These are phyloP conservation scores for Onygenales sp. DNA, from an alignment of 2,329 filamentous ascomycete genomes.

Conservation along the genomic window DNA sequence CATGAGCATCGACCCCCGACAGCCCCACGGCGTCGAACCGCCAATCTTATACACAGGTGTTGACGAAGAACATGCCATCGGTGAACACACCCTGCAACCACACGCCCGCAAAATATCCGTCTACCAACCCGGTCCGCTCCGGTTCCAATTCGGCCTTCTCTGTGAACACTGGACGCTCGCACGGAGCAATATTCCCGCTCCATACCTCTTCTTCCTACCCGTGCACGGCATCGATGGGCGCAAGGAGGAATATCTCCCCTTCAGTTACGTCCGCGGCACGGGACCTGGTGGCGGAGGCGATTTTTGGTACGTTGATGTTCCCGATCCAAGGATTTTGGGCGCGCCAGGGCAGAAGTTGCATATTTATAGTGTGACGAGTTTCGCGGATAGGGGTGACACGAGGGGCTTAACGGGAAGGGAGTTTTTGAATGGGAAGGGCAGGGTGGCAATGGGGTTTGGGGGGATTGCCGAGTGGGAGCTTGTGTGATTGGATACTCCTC, in stretches of 20 bases:
- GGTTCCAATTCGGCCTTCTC: slow-evolving; percentile 70
- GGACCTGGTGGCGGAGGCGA: slow-evolving; percentile 55
- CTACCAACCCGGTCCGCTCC: slow-evolving; percentile 46
- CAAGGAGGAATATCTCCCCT: slow-evolving; percentile 58
- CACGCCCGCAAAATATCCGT: slow-evolving; percentile 51
- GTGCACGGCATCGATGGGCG: slow-evolving; percentile 58
- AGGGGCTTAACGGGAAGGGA: slow-evolving; percentile 43
- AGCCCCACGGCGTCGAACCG: slow-evolving; percentile 32
- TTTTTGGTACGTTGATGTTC: slow-evolving; percentile 73
- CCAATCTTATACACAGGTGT: slow-evolving; percentile 39
- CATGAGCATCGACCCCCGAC: slow-evolving; percentile 48
- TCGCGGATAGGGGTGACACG: slow-evolving; percentile 41
- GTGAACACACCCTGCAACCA: slow-evolving; percentile 53
- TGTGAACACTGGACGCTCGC: slow-evolving; percentile 79
- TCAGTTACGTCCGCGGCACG: slow-evolving; percentile 43
- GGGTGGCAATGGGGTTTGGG: slow-evolving; percentile 40
- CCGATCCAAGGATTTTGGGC: slow-evolving; percentile 52
- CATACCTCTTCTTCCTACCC: slow-evolving; percentile 60
- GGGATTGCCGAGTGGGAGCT: slow-evolving; percentile 48
- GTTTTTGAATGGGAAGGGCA: slow-evolving; percentile 39
- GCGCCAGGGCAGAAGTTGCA: slow-evolving; percentile 58
- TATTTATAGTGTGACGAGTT: slow-evolving; percentile 51
- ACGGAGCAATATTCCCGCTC: slow-evolving; percentile 51
- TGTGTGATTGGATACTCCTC: slow-evolving; percentile 16
- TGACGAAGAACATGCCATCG: slow-evolving; percentile 42